Conservation (phyloP, 805 yeast genomes). For the Schwanniomyces polymorphus region DNA sequence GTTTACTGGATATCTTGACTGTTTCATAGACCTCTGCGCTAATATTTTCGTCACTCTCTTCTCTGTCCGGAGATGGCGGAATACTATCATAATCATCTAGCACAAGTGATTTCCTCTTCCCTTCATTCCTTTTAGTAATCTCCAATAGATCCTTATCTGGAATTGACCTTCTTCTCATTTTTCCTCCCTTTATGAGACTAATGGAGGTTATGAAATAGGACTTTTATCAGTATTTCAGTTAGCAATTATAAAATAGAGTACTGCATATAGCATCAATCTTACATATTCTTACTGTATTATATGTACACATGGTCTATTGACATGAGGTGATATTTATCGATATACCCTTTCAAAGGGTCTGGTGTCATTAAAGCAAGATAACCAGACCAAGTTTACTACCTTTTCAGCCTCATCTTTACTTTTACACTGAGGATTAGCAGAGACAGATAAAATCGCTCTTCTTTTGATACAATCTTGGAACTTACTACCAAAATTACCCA, state of each 20-base stretch:
- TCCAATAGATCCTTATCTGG: constrained; percentile 15
- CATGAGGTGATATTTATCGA: constrained; percentile 24
- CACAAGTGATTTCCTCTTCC: constrained; percentile 15
- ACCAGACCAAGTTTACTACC: constrained; percentile 86
- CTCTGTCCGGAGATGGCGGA: not conserved
- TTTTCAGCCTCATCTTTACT: constrained; percentile 70
- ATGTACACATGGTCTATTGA: not conserved
- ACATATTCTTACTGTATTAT: too few species aligned
- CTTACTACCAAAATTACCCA: constrained; percentile 64
- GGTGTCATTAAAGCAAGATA: constrained; percentile 90
- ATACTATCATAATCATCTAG: constrained; percentile 16
- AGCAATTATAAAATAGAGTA: not conserved
- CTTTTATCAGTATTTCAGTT: not conserved
- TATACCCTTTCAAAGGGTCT: constrained; percentile 94
- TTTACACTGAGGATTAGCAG: constrained; percentile 82
- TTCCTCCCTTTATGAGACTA: not conserved
- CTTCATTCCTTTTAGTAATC: constrained; percentile 16
- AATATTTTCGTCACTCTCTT: not conserved
- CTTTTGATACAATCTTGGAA: constrained; percentile 90
- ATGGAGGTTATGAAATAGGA: not conserved
- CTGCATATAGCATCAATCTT: too few species aligned
- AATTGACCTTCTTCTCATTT: not conserved
- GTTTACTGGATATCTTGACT: not conserved
- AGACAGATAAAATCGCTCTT: constrained; percentile 82
- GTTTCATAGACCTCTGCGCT: not conserved